Conservation (phyloP, 2,329 filamentous ascomycete genomes). For the Aspergillus puulaauensis region DNA sequence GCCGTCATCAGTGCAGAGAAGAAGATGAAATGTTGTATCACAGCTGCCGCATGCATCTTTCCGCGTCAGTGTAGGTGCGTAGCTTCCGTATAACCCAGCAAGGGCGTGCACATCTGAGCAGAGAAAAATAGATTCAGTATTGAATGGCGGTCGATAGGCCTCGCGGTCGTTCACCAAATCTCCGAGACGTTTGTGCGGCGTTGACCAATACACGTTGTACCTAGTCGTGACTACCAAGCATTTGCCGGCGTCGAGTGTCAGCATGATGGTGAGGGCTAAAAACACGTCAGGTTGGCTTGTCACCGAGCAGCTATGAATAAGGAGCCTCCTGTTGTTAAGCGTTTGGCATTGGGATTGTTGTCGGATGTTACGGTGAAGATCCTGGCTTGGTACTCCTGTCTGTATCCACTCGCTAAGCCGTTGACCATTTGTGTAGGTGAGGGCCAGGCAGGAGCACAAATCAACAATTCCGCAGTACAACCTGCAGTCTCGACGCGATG, state of each 20-base stretch:
- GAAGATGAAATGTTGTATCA: background rate
- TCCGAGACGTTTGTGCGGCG: background rate
- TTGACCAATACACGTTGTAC: conserved; percentile 1
- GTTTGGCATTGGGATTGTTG: background rate
- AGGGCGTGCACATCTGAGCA: conserved; percentile 1
- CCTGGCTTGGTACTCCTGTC: background rate
- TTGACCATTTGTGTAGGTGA: background rate
- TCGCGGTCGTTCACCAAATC: background rate
- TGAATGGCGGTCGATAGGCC: background rate
- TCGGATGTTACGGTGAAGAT: background rate
- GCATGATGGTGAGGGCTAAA: background rate
- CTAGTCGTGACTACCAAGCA: background rate
- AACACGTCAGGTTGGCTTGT: conserved; percentile 2
- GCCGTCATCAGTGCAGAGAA: background rate
- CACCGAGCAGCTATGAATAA: background rate
- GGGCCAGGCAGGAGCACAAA: conserved; percentile 3
- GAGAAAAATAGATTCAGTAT: background rate
- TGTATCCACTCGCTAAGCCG: background rate
- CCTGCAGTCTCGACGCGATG: background rate
- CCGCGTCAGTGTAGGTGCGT: too few relatives aligned
- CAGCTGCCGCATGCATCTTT: background rate
- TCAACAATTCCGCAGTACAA: background rate
- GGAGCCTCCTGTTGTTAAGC: background rate
- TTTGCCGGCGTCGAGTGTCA: background rate
- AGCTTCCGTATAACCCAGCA: background rate